Conservation (phyloP, 75 land plant species). For the Azolla pinnata region DNA sequence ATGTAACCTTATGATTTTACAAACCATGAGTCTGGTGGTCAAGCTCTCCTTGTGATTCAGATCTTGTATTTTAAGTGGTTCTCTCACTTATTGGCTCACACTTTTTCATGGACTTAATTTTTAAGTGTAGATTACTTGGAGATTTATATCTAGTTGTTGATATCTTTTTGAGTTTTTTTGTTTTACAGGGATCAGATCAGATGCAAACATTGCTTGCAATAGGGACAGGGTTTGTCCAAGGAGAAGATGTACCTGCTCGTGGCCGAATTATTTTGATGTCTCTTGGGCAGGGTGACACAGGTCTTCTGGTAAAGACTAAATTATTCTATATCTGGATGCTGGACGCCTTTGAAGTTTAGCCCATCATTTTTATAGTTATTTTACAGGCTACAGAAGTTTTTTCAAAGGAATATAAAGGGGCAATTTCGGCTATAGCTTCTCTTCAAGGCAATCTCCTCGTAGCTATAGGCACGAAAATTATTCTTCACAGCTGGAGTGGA, state of each 20-base stretch:
- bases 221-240: slow-evolving; percentile 97
- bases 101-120: too few relatives aligned
- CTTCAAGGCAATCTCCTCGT: slow-evolving; percentile 91
- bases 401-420: slow-evolving; percentile 91
- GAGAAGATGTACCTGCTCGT: slow-evolving; percentile 91
- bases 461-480: slow-evolving; percentile 92
- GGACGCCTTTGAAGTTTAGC: not conserved
- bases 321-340: slow-evolving; percentile 1
- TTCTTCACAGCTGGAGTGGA: slow-evolving; percentile 90
- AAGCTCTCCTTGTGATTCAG: too few relatives aligned
- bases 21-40: not conserved
- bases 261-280: slow-evolving; percentile 83
- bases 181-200: slow-evolving; percentile 10
- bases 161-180: not conserved
- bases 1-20: too few relatives aligned
- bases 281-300: slow-evolving; percentile 50
- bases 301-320: slow-evolving; percentile 13
- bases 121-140: too few relatives aligned
- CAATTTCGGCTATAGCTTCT: slow-evolving; percentile 90
- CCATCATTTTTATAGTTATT: slow-evolving; percentile 2
- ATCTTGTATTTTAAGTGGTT: too few relatives aligned
- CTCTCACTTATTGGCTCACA: too few relatives aligned
- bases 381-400: slow-evolving; percentile 72
- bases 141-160: too few relatives aligned
- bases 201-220: slow-evolving; percentile 73